phyloP scores from a whole-genome alignment of 1,284 basidiomycete species.

The Boletus smithii region DNA sequence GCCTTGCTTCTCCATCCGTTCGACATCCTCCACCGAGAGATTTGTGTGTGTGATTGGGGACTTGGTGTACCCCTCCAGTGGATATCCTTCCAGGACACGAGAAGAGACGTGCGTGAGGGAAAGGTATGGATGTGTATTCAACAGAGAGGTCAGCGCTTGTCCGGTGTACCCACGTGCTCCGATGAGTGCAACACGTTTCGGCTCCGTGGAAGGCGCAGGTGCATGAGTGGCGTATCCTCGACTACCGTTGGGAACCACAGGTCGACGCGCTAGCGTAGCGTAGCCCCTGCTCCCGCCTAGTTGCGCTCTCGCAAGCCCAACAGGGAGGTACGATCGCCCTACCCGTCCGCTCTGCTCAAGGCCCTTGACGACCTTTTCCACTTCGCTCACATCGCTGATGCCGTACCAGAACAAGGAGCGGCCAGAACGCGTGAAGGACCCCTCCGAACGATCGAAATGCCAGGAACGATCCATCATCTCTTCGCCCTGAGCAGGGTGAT shows the following conservation, averaged over 20 bases:
- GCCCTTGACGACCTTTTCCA: slow-evolving; percentile 80
- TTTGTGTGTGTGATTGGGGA: slow-evolving; percentile 74
- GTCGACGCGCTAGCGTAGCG: slow-evolving; percentile 66
- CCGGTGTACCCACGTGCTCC: slow-evolving; percentile 97
- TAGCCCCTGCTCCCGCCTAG: slow-evolving; percentile 49
- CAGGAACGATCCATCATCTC: slow-evolving; percentile 83
- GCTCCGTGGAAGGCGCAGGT: slow-evolving; percentile 47
- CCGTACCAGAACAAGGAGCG: slow-evolving; percentile 98
- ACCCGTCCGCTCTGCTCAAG: slow-evolving; percentile 88
- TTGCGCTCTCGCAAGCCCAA: slow-evolving; percentile 68
- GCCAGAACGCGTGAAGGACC: slow-evolving; percentile 94
- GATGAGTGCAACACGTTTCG: slow-evolving; percentile 91
- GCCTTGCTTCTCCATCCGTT: slow-evolving; percentile 81
- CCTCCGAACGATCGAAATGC: slow-evolving; percentile 99
- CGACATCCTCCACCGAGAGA: slow-evolving; percentile 73
- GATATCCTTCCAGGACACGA: slow-evolving; percentile 85
- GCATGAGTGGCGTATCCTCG: slow-evolving; percentile 65
- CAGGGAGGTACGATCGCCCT: slow-evolving; percentile 85
- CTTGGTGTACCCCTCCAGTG: slow-evolving; percentile 84
- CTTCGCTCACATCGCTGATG: slow-evolving; percentile 87
- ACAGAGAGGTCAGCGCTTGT: slow-evolving; percentile 82
- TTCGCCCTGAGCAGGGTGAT: slow-evolving; percentile 56
- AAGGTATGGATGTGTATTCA: slow-evolving; percentile 85
- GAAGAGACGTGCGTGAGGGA: slow-evolving; percentile 94
- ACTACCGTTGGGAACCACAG: slow-evolving; percentile 43